phyloP scores from a whole-genome alignment of 2,329 filamentous ascomycete species.

The Amylocarpus encephaloides region DNA sequence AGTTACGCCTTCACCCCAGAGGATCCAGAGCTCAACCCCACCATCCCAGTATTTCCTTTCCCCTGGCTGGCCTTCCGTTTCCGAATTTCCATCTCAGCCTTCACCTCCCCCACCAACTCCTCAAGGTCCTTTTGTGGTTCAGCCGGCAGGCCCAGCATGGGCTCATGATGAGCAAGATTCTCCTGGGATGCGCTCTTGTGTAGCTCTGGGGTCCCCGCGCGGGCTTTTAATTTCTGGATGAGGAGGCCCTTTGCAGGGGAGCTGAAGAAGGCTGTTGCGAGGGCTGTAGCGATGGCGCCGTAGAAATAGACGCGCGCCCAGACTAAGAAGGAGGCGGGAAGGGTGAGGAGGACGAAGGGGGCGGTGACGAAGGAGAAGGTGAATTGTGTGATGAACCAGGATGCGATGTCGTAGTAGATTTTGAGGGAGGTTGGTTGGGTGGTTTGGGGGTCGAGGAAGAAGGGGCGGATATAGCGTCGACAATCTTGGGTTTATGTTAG shows the following conservation, averaged over 20 bases:
- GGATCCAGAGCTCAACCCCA: background rate
- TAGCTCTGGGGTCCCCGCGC: slow-evolving; percentile 39
- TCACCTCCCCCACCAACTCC: slow-evolving; percentile 46
- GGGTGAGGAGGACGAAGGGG: slow-evolving; percentile 77
- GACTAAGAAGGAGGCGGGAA: slow-evolving; percentile 62
- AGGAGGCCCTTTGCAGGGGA: slow-evolving; percentile 65
- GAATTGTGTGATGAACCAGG: slow-evolving; percentile 71
- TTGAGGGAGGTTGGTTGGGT: slow-evolving; percentile 64
- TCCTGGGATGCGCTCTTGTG: slow-evolving; percentile 51
- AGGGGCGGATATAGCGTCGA: slow-evolving; percentile 81
- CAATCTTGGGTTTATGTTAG: slow-evolving; percentile 53
- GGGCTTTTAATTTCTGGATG: slow-evolving; percentile 51
- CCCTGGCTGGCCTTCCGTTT: slow-evolving; percentile 17
- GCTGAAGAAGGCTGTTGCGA: slow-evolving; percentile 68
- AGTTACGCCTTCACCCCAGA: background rate
- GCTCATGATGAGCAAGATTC: slow-evolving; percentile 48
- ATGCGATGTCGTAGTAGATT: slow-evolving; percentile 76
- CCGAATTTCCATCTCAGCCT: slow-evolving; percentile 39
- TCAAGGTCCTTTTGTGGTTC: slow-evolving; percentile 71
- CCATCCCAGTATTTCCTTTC: slow-evolving; percentile 1
- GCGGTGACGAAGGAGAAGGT: slow-evolving; percentile 75
- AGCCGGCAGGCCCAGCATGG: slow-evolving; percentile 70
- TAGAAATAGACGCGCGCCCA: slow-evolving; percentile 93
- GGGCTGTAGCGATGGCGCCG: slow-evolving; percentile 59
- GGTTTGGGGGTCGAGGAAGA: slow-evolving; percentile 79